Conservation (phyloP, 2,329 filamentous ascomycete species). For the Ceratocystis papillata region DNA sequence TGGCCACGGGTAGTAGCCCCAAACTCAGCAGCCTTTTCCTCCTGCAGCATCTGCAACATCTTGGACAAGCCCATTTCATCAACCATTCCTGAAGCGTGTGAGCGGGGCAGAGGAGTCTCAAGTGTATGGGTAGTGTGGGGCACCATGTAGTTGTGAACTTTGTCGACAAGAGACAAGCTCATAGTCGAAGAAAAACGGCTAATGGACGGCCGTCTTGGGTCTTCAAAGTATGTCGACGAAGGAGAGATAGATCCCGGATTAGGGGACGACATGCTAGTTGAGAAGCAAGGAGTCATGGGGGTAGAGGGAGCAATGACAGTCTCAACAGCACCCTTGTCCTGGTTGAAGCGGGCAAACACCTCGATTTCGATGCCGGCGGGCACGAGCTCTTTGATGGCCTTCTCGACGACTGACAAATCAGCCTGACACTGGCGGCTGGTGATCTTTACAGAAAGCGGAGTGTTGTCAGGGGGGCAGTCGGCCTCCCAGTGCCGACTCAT, state of each 20-base stretch:
- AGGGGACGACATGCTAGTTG: background rate
- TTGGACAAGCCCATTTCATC: conserved; percentile 33
- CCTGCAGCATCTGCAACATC: conserved; percentile 28
- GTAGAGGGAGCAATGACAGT: conserved; percentile 17
- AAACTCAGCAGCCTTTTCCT: conserved; percentile 27
- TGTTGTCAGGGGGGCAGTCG: conserved; percentile 39
- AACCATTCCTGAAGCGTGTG: conserved; percentile 29
- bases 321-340: conserved; percentile 22
- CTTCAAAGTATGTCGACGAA: conserved; percentile 17
- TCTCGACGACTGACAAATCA: conserved; percentile 29
- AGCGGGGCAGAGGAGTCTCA: conserved; percentile 31
- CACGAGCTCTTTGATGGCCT: conserved; percentile 26
- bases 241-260: background rate
- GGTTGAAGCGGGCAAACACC: conserved; percentile 20
- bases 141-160: conserved; percentile 32
- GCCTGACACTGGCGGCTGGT: conserved; percentile 31
- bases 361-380: conserved; percentile 20
- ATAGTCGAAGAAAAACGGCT: conserved; percentile 19
- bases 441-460: conserved; percentile 37
- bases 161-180: conserved; percentile 15
- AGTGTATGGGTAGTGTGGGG: conserved; percentile 33
- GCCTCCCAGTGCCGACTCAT: conserved; percentile 41
- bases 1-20: conserved; percentile 31
- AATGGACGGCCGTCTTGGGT: conserved; percentile 13
- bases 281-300: conserved; percentile 5